phyloP scores from a whole-genome alignment of 2,329 filamentous ascomycete species.

The Chrysoporthe cubensis region DNA sequence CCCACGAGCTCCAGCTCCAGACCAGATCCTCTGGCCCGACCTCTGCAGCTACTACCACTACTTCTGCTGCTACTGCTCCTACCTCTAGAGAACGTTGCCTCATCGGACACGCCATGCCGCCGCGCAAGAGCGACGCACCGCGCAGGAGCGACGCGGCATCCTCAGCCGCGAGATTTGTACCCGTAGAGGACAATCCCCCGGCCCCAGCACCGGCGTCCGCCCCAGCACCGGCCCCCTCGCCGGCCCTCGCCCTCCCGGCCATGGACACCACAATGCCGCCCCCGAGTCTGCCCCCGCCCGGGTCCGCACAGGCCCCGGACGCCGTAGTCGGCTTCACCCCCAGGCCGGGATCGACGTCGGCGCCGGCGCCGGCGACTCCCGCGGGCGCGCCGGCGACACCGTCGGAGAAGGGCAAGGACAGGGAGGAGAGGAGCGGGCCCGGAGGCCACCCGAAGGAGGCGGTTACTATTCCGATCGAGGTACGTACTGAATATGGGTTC shows the following conservation, averaged over 20 bases:
- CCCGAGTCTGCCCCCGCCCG: slow-evolving; percentile 31
- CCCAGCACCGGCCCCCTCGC: slow-evolving; percentile 29
- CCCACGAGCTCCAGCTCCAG: too few relatives aligned
- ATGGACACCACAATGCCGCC: slow-evolving; percentile 31
- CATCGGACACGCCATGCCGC: slow-evolving; percentile 49
- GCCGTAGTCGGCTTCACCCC: slow-evolving; percentile 29
- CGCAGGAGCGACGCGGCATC: slow-evolving; percentile 52
- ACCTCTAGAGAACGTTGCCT: not conserved
- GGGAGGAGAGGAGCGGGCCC: slow-evolving; percentile 39
- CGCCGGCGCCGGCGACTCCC: slow-evolving; percentile 20
- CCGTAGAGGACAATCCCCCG: slow-evolving; percentile 45
- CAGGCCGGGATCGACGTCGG: slow-evolving; percentile 33
- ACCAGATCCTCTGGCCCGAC: too few relatives aligned
- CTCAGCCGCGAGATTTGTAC: slow-evolving; percentile 50
- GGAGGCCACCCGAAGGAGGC: slow-evolving; percentile 42
- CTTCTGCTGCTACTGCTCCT: too few relatives aligned
- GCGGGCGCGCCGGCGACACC: slow-evolving; percentile 27
- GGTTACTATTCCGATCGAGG: slow-evolving; percentile 62
- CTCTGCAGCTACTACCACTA: not conserved
- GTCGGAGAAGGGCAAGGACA: slow-evolving; percentile 36
- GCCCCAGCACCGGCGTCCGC: slow-evolving; percentile 28
- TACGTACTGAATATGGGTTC: slow-evolving; percentile 34
- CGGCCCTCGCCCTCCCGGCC: slow-evolving; percentile 32
- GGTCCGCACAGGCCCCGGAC: slow-evolving; percentile 26
- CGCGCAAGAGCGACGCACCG: slow-evolving; percentile 56